Conservation (phyloP, 495 filamentous ascomycete species). For the Lophiotrema nucula region DNA sequence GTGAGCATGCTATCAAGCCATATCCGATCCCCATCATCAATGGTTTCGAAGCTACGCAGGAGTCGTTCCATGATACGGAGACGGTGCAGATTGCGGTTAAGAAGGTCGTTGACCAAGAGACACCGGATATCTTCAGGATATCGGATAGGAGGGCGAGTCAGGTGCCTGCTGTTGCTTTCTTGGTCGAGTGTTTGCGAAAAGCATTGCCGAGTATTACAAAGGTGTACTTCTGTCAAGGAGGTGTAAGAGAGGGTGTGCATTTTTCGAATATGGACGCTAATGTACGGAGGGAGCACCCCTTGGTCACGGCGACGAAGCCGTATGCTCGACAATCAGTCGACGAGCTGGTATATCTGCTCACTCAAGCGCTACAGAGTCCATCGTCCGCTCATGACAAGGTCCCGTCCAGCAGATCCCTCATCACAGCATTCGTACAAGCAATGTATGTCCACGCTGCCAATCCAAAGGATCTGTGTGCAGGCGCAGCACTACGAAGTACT, state of each 20-base stretch:
- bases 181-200: slow-evolving; percentile 68
- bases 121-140: slow-evolving; percentile 67
- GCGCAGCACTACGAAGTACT: slow-evolving; percentile 69
- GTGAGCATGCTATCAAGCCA: slow-evolving; percentile 59
- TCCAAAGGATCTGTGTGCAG: slow-evolving; percentile 50
- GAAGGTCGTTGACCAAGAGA: slow-evolving; percentile 18
- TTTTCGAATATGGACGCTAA: slow-evolving; percentile 61
- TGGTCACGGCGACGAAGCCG: slow-evolving; percentile 58
- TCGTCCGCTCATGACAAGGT: slow-evolving; percentile 17
- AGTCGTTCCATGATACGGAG: slow-evolving; percentile 61
- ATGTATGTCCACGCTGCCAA: slow-evolving; percentile 25
- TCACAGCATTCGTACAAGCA: slow-evolving; percentile 29
- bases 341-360: slow-evolving; percentile 46
- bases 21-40: slow-evolving; percentile 88
- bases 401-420: slow-evolving; percentile 7
- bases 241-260: slow-evolving; percentile 79
- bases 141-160: slow-evolving; percentile 77
- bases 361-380: slow-evolving; percentile 44
- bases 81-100: slow-evolving; percentile 57
- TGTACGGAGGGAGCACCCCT: slow-evolving; percentile 62
- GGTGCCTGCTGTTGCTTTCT: slow-evolving; percentile 77
- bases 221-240: slow-evolving; percentile 78
- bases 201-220: slow-evolving; percentile 68
- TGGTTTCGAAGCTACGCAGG: slow-evolving; percentile 64
- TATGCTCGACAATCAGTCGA: slow-evolving; percentile 48